Evolutionary conservation across 345 rosid genomes (phyloP).

Genomic region (Linum trigynum): DNA sequence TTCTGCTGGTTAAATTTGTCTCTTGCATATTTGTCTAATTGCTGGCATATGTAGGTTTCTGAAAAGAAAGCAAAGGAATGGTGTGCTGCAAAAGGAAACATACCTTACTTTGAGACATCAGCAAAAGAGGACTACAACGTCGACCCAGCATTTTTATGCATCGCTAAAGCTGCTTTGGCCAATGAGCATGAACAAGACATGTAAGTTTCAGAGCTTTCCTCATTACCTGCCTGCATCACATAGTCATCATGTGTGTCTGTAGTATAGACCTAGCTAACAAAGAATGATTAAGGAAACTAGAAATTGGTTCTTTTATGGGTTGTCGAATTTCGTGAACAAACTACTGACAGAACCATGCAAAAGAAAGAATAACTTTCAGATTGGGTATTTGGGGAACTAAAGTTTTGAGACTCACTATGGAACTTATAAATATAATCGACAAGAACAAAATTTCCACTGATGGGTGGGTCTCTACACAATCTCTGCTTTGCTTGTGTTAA

Average conservation of each 20-base stretch:
- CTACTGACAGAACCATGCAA: not conserved
- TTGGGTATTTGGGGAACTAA: too few relatives aligned
- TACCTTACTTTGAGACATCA: slow-evolving; percentile 87
- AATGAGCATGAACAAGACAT: slow-evolving; percentile 82
- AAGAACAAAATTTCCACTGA: too few relatives aligned
- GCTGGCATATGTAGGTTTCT: slow-evolving; percentile 47
- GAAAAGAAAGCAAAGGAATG: slow-evolving; percentile 97
- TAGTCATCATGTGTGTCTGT: not conserved
- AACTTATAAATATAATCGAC: too few relatives aligned
- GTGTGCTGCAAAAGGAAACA: slow-evolving; percentile 84
- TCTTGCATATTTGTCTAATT: slow-evolving; percentile 5
- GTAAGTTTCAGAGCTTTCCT: slow-evolving; percentile 34
- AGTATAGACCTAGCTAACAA: not conserved
- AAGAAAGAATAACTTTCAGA: not conserved
- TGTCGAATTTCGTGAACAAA: too few relatives aligned
- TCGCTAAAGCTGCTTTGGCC: slow-evolving; percentile 78
- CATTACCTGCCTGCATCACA: not conserved
- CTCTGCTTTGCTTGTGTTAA: too few relatives aligned
- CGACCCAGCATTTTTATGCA: slow-evolving; percentile 66
- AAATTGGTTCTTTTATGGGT: too few relatives aligned
- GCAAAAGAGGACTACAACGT: slow-evolving; percentile 94
- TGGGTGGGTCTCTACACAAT: too few relatives aligned
- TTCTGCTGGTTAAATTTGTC: not conserved
- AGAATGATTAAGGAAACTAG: too few relatives aligned
- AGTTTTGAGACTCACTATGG: too few relatives aligned